Percentiles rank a stretch among this genome's conserved stretches.
These are phyloP conservation scores for Fusarium subglutinans DNA, from an alignment of 2,329 filamentous ascomycete species.

Conservation along the genomic window DNA sequence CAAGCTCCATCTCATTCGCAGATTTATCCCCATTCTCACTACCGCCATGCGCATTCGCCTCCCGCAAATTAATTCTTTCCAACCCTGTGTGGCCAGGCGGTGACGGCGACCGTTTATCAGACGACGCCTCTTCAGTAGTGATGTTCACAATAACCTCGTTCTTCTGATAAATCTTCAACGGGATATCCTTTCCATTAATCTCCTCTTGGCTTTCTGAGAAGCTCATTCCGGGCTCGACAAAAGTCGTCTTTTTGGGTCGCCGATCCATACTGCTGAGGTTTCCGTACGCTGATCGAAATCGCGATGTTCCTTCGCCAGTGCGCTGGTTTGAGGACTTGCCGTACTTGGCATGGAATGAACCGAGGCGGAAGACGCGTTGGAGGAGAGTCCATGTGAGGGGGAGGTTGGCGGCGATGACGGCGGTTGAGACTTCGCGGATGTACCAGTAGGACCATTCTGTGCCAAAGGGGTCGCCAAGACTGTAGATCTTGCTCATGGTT, in stretches of 20 bases:
- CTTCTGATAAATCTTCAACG: slow-evolving; percentile 51
- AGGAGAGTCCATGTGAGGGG: slow-evolving; percentile 55
- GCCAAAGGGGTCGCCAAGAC: slow-evolving; percentile 51
- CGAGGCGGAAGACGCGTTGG: slow-evolving; percentile 49
- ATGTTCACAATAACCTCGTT: slow-evolving; percentile 47
- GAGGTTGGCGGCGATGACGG: slow-evolving; percentile 56
- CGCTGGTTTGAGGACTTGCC: slow-evolving; percentile 40
- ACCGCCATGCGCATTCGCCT: not conserved
- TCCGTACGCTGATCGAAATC: slow-evolving; percentile 37
- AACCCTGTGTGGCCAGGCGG: not conserved
- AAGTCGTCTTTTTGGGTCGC: not conserved
- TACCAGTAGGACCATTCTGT: slow-evolving; percentile 56
- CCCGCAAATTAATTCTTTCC: not conserved
- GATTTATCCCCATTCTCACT: slow-evolving; percentile 21
- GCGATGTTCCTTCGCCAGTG: slow-evolving; percentile 34
- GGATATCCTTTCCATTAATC: slow-evolving; percentile 47
- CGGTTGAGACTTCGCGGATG: slow-evolving; percentile 56
- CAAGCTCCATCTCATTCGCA: slow-evolving; percentile 31
- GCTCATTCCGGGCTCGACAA: slow-evolving; percentile 33
- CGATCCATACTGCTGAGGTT: slow-evolving; percentile 38
- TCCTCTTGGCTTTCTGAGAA: slow-evolving; percentile 50
- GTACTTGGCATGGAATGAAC: slow-evolving; percentile 41
- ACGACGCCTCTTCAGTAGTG: slow-evolving; percentile 17
- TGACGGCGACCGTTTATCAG: slow-evolving; percentile 3
- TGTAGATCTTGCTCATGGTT: slow-evolving; percentile 53